Evolutionary conservation across 495 filamentous ascomycete genomes (phyloP).

Genomic region (Podospora pseudoanserina): DNA sequence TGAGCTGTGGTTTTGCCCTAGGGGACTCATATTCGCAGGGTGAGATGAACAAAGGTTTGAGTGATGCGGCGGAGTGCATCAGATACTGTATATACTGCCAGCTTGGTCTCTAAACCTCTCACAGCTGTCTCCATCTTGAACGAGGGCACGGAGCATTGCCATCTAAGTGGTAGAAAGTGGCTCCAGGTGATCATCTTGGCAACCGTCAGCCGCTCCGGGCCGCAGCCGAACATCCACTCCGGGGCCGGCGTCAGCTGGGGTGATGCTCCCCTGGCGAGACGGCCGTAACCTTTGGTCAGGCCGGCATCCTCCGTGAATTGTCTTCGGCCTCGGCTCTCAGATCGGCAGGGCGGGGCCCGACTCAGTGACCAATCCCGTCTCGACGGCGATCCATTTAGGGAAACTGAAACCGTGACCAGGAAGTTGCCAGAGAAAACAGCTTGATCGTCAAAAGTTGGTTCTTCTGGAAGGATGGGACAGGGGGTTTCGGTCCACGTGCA

Average conservation of each 20-base stretch:
- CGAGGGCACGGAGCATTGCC: background rate
- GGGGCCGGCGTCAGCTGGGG: background rate
- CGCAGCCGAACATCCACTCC: background rate
- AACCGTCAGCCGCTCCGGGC: background rate
- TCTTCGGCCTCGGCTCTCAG: background rate
- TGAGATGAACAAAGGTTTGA: background rate
- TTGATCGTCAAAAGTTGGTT: background rate
- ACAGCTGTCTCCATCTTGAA: background rate
- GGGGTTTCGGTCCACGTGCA: background rate
- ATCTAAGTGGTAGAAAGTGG: background rate
- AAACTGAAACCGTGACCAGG: background rate
- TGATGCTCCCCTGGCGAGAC: too few species aligned
- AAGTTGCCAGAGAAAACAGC: background rate
- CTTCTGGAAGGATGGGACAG: background rate
- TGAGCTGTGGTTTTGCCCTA: too few species aligned
- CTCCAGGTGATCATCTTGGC: background rate
- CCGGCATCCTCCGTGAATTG: background rate
- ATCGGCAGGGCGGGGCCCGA: background rate
- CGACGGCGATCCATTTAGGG: conserved; percentile 10
- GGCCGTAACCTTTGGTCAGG: background rate
- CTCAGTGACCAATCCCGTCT: conserved; percentile 11
- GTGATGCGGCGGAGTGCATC: background rate
- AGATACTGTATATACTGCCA: background rate
- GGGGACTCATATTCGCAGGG: too few species aligned
- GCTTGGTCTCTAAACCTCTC: background rate